Evolutionary conservation across 345 rosid genomes (phyloP).

Genomic region (Salix arbutifolia): DNA sequence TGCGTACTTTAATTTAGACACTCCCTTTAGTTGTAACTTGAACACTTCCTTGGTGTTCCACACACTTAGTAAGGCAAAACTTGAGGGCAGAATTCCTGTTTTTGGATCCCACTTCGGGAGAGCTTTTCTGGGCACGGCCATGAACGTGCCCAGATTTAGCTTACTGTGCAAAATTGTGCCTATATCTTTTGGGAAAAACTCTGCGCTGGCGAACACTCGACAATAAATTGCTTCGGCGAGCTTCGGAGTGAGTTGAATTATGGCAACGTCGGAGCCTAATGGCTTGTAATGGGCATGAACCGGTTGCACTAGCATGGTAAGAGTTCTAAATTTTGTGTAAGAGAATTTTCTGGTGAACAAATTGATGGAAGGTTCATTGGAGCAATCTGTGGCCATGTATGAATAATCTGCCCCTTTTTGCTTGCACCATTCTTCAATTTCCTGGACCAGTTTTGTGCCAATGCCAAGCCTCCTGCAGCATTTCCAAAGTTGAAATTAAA

Average conservation of each 20-base stretch:
- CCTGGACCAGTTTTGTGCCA: conserved; percentile 49
- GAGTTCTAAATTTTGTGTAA: conserved; percentile 56
- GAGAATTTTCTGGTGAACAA: conserved; percentile 52
- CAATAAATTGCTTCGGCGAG: conserved; percentile 42
- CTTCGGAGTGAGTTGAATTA: conserved; percentile 28
- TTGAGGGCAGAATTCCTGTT: conserved; percentile 32
- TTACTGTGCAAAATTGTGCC: conserved; percentile 36
- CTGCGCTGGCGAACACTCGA: conserved; percentile 36
- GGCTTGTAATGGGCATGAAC: conserved; percentile 62
- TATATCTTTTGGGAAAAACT: conserved; percentile 62
- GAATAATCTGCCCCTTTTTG: conserved; percentile 55
- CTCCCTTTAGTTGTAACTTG: conserved; percentile 56
- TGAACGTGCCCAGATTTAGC: conserved; percentile 63
- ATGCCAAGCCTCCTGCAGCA: conserved; percentile 62
- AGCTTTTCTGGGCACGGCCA: conserved; percentile 43
- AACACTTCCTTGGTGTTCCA: conserved; percentile 78
- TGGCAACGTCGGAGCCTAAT: conserved; percentile 25
- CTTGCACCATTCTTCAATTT: conserved; percentile 64
- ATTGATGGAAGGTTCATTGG: conserved; percentile 59
- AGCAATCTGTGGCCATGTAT: conserved; percentile 71
- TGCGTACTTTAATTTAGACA: conserved; percentile 38
- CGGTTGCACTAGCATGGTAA: conserved; percentile 59
- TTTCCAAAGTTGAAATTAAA: neutral
- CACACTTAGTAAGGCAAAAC: conserved; percentile 54
- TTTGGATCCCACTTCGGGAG: conserved; percentile 32